phyloP scores from a whole-genome alignment of 257 asterid genomes.

The Solanum clarkiae region DNA sequence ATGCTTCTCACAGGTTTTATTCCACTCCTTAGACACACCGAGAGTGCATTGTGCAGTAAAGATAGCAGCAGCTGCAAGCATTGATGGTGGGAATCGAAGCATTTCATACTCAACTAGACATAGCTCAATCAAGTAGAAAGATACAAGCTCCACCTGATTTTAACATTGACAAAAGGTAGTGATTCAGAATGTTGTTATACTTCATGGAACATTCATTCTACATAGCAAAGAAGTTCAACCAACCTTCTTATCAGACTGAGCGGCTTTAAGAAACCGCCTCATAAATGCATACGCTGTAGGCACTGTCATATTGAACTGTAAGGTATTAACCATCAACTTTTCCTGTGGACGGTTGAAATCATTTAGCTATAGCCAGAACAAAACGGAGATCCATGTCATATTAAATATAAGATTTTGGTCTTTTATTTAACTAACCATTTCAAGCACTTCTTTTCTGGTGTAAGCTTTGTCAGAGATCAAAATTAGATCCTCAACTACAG shows the following conservation, averaged over 20 bases:
- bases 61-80: conserved; percentile 84
- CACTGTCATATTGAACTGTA: conserved; percentile 65
- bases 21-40: conserved; percentile 48
- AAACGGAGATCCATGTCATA: neutral
- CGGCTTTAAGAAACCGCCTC: conserved; percentile 81
- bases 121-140: conserved; percentile 69
- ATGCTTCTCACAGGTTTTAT: conserved; percentile 50
- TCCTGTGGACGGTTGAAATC: conserved; percentile 32
- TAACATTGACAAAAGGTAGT: neutral
- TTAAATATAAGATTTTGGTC: neutral
- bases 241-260: conserved; percentile 64
- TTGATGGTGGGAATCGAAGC: conserved; percentile 72
- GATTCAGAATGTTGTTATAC: neutral
- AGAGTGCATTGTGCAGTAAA: conserved; percentile 67
- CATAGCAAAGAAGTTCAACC: neutral
- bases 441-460: conserved; percentile 63
- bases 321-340: conserved; percentile 57
- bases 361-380: neutral
- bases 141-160: conserved; percentile 55
- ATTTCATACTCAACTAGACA: conserved; percentile 75
- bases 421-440: conserved; percentile 37
- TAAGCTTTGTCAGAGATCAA: conserved; percentile 82
- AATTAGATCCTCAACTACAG: conserved; percentile 86
- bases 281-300: conserved; percentile 84
- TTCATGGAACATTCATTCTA: neutral